phyloP scores from a whole-genome alignment of 2,329 filamentous ascomycete genomes.

The Dothiorella sarmentorum region DNA sequence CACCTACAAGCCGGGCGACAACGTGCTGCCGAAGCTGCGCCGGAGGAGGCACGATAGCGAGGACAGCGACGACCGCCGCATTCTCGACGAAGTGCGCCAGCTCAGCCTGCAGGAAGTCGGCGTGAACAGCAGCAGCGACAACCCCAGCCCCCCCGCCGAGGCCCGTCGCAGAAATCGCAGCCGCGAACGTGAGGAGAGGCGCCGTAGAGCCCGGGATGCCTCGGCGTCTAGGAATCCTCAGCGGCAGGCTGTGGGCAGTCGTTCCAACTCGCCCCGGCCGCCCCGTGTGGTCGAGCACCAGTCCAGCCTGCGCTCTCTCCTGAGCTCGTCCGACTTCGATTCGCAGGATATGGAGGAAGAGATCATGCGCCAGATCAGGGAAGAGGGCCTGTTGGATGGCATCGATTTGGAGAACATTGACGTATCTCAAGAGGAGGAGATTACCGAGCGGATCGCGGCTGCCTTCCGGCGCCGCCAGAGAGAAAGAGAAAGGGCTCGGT shows the following conservation, averaged over 20 bases:
- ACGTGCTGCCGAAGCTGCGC: conserved; percentile 64
- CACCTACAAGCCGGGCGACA: conserved; percentile 78
- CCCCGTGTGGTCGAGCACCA: conserved; percentile 77
- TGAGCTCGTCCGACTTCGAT: conserved; percentile 75
- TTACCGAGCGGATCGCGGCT: conserved; percentile 86
- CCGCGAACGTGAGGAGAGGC: conserved; percentile 22
- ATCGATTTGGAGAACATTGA: conserved; percentile 87
- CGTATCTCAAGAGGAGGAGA: conserved; percentile 77
- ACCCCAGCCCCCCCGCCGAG: conserved; percentile 40
- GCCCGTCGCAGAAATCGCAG: conserved; percentile 33
- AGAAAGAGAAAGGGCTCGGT: conserved; percentile 47
- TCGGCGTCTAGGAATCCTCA: background rate
- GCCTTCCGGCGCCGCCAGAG: conserved; percentile 76
- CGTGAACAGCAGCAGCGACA: conserved; percentile 34
- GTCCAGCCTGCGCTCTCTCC: conserved; percentile 77
- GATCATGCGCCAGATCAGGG: conserved; percentile 82
- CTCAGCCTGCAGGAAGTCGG: conserved; percentile 69
- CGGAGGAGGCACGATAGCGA: conserved; percentile 48
- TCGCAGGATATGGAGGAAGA: conserved; percentile 79
- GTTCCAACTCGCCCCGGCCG: conserved; percentile 12
- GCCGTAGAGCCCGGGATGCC: conserved; percentile 16
- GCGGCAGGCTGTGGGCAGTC: background rate
- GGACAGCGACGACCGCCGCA: conserved; percentile 64
- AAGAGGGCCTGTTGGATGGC: conserved; percentile 82
- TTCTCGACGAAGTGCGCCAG: conserved; percentile 69